A percentile compares a stretch with the other conserved stretches of the same genome.
phyloP scores from a whole-genome alignment of 805 yeast genomes.

The Alloascoidea hylecoeti region DNA sequence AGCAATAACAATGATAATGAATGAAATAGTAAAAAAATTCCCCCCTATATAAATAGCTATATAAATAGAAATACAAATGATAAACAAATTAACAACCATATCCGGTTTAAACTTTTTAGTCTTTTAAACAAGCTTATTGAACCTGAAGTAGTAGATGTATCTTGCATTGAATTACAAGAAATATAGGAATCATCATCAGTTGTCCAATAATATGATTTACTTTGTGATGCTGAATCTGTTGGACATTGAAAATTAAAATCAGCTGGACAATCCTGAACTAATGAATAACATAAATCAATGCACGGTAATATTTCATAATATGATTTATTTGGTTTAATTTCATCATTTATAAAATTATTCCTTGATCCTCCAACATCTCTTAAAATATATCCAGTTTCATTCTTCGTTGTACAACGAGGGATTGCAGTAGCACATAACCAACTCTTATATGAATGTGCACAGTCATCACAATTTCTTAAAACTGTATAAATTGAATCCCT shows the following conservation, averaged over 20 bases:
- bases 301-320: constrained; percentile 86
- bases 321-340: constrained; percentile 34
- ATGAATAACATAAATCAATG: constrained; percentile 59
- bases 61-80: no score
- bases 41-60: no score
- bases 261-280: constrained; percentile 77
- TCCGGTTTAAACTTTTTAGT: no score
- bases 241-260: constrained; percentile 73
- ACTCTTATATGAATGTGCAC: constrained; percentile 54
- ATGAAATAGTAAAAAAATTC: no score
- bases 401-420: constrained; percentile 63
- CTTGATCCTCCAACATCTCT: constrained; percentile 42
- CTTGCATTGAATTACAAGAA: neutral
- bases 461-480: constrained; percentile 55
- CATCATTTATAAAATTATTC: constrained; percentile 37
- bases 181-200: neutral
- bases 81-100: no score
- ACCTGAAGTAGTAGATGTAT: no score
- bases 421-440: constrained; percentile 88
- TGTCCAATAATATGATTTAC: neutral
- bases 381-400: constrained; percentile 24
- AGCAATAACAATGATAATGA: no score
- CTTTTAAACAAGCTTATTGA: no score
- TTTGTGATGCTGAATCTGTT: neutral
- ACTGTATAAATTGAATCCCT: constrained; percentile 62